phyloP scores from a whole-genome alignment of 345 rosid species.

The Melastoma malabathricum region DNA sequence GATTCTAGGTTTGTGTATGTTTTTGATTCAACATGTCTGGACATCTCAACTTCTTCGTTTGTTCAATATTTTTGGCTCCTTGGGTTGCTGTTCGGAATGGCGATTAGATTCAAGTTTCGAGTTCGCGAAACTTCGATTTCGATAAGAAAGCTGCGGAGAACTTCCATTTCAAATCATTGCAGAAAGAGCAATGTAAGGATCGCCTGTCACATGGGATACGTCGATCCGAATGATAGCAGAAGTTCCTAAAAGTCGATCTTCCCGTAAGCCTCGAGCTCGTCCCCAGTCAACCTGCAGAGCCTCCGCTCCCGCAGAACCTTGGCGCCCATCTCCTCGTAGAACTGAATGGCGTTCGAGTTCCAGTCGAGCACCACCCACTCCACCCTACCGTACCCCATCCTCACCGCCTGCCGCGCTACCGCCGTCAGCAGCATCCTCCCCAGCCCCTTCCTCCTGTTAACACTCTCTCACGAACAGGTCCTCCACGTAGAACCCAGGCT shows the following conservation, averaged over 20 bases:
- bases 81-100: too few species aligned
- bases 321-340: constrained; percentile 89
- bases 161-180: not conserved
- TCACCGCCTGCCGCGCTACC: constrained; percentile 78
- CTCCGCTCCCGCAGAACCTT: constrained; percentile 62
- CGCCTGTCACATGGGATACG: too few species aligned
- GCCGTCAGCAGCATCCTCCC: constrained; percentile 66
- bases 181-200: constrained; percentile 5
- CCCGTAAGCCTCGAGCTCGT: constrained; percentile 53
- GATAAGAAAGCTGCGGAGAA: too few species aligned
- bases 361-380: constrained; percentile 90
- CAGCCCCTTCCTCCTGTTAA: constrained; percentile 62
- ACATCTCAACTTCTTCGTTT: too few species aligned
- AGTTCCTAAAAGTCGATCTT: constrained; percentile 13
- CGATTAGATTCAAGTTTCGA: too few species aligned
- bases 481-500: constrained; percentile 78
- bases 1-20: too few species aligned
- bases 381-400: constrained; percentile 78
- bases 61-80: too few species aligned
- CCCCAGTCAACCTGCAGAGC: constrained; percentile 77
- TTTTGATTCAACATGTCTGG: too few species aligned
- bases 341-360: constrained; percentile 74
- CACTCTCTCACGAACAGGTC: constrained; percentile 74
- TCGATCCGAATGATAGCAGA: not conserved
- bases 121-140: too few species aligned